Base-by-base conservation (phyloP, 805 yeast species). In the Ogataea naganishii region DNA sequence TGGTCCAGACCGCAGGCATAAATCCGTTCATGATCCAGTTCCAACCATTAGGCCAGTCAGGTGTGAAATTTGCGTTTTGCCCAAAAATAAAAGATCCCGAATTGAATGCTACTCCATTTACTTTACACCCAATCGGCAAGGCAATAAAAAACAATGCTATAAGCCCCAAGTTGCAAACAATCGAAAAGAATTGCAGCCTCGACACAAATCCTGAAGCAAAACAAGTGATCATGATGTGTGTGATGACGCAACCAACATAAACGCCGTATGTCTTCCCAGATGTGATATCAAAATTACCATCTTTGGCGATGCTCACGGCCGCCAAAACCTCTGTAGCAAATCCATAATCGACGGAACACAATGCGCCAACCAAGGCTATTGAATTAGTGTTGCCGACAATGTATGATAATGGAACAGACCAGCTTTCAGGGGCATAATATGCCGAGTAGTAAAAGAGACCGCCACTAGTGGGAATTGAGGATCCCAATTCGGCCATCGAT, bases 381-480 rank as follows among this genome's bases (percentile, higher is more conserved):
- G 68, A 41, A 40, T 64, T 63, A 8, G 64, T 49, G 34, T 58
- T 53, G 2, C 67, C 70, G 33, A 64, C 54, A 25, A 63, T 29
- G 32, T 53, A 60, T 34, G 61, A 53, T 16, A 60, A 40, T 1
- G 62, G 62, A 6, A 58, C 56, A 30, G 59, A 38, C 11, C 42
- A 13, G 7, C 31, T 23, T 18, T 51, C 60, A 1, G 63, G 65
- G 14, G 66, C 60, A 41, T 53, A 64, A 41, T 58, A 60, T 34
- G 57, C 72, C 1, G 80, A 69, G 74, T 78, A 73, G 49, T 69
- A 71, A 48, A 74, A 78, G 20, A 77, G 54, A 2, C 85, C 85
- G 24, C 84, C 84, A 14, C 78, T 68, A 0, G 84, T 77, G 14
- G 86, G 84, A 39, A 74, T 64, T 2, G 82, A 68, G 23, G 75